Base-by-base conservation (phyloP, 768 basidiomycete genomes). In the Cantharellus anzutake region DNA sequence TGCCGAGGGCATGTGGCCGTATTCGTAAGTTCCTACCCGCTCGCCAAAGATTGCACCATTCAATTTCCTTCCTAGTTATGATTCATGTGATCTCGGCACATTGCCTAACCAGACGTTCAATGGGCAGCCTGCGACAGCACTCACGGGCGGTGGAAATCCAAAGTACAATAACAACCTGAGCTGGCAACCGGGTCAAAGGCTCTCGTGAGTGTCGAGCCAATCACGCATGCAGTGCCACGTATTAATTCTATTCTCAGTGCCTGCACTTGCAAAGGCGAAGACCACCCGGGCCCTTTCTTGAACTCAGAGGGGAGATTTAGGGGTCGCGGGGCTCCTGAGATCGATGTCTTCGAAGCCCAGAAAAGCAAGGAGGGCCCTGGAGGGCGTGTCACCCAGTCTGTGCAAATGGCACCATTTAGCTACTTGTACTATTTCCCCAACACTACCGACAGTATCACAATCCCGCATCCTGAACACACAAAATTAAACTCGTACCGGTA, bases 11-110 rank as follows among this genome's bases (percentile, higher is more conserved):
- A 77, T 82, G 77, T 79, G 52, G 61, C 59, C 59, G 57, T 60
- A 64, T 52, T 56, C 55, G 59, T 55, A 55, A 55, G 52, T 41
- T 57, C 34, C 34, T 29, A 29, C 42, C 39, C 52, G n/a, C 41
- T 38, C 48, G 20, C 20, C 20, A 29, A 29, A 29, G 20, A 29
- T 85, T 84, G 86, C 11, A 55, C 35, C 11, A 37, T 7, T 37
- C 86, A 86, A 0, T 37, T 7, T 11, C 52, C 11, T 14, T 55
- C 86, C 86, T 69, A 81, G 81, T 2, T 88, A 88, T 63, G 84
- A 88, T 64, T 72, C 77, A 5, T 96, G 94, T 65, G 93, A 98
- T 68, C 74, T 93, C n/a, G 94, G 94, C n/a, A 92, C 92, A 0
- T 75, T 79, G 16, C 70, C 77, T 4, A 98, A 97, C 69, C 93